Percentiles rank a stretch among this genome's conserved stretches.
phyloP scores from a whole-genome alignment of 768 basidiomycete genomes.

The Termitomyces sp. region DNA sequence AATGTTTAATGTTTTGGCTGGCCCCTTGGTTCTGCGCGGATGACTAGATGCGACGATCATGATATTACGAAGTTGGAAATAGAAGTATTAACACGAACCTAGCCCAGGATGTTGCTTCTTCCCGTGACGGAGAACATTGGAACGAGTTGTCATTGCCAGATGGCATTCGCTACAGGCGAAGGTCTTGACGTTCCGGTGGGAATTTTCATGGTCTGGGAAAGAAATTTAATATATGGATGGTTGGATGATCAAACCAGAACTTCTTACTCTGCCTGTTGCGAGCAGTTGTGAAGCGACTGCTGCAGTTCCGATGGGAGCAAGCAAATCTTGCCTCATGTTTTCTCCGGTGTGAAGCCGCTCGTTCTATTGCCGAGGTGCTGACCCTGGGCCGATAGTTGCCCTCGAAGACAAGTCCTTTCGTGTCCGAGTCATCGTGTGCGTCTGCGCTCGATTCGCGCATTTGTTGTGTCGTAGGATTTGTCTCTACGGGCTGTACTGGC shows the following conservation, averaged over 20 bases:
- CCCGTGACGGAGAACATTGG: constrained; percentile 8
- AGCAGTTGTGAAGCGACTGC: neutral
- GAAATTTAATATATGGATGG: neutral
- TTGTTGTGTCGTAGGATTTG: neutral
- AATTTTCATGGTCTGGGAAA: constrained; percentile 12
- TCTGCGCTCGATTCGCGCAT: neutral
- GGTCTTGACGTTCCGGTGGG: constrained; percentile 12
- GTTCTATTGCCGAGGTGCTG: neutral
- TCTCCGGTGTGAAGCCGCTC: constrained; percentile 2
- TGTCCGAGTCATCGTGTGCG: neutral
- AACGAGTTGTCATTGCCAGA: constrained; percentile 7
- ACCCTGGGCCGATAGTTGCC: neutral
- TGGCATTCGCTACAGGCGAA: constrained; percentile 9
- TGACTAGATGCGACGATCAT: neutral
- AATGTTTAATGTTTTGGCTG: neutral
- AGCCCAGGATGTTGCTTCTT: constrained; percentile 5
- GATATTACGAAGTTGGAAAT: neutral
- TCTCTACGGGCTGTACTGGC: neutral
- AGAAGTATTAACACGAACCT: neutral
- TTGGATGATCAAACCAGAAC: neutral
- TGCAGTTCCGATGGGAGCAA: neutral
- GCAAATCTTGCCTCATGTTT: neutral
- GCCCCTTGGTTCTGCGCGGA: neutral
- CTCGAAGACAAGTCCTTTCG: neutral
- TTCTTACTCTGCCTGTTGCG: constrained; percentile 4